Evolutionary conservation across 805 yeast species (phyloP), one percentile per base, ranked within the genome.

Genomic region (Pichia membranifaciens): DNA sequence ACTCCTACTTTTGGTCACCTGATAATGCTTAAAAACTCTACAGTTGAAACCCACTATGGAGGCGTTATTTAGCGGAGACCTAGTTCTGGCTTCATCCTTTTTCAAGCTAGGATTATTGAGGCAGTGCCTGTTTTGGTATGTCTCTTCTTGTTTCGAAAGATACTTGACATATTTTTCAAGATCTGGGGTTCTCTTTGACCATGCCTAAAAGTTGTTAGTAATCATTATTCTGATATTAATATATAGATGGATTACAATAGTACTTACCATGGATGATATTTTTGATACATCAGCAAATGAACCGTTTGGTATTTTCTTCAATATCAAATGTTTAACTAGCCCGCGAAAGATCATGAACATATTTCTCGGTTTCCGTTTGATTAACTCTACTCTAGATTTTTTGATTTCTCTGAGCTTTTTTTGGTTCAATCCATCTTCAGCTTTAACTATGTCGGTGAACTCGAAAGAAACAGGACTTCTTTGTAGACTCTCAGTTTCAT

Each of bases 311-410:
- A 41, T 29, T 20, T 33, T 43, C 0, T 20, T 15, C 17, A 13
- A 3, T 21, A 51, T 40, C 5, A 35, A 12, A 21, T 23, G 17
- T 18, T 45, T 36, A 13, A 38, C 43, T 9, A 45, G 21, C 2
- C 51, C 32, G 29, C 53, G 41, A 18, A 44, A 50, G 3, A 51
- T 43, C 28, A 51, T 36, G 22, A 51, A 51, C n/a, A 34, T 47
- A 35, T 51, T 51, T 35, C 48, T 43, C 4, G 54, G 54, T 33
- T 48, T 50, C 16, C 49, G 38, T 5, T 28, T 12, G 17, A 37
- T 29, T n/a, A 36, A 15, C 29, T 50, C 42, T 12, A 36, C 13
- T 25, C 34, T 49, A 1, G 53, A 44, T 16, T 25, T 48, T 23
- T 39, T 38, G 16, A 50, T 48, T 12, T 41, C 29, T 38, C 17